A percentile compares a stretch with the other conserved stretches of the same genome.
Conservation (phyloP, 2,329 filamentous ascomycete species). For the Pyrenochaeta sp. region DNA sequence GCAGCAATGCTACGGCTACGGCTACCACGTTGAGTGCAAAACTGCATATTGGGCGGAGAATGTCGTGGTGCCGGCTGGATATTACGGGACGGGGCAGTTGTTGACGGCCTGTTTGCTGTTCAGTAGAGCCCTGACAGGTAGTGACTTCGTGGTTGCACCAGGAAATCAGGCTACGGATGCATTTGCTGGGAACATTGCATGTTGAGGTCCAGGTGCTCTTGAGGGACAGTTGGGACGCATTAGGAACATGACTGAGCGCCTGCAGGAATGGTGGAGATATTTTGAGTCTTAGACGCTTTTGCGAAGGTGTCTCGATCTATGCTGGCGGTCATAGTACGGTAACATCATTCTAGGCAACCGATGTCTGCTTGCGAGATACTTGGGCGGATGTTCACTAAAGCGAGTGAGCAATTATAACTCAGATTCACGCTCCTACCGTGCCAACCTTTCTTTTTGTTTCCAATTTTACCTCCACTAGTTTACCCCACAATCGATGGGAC, state of each 20-base stretch:
- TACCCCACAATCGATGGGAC: background rate
- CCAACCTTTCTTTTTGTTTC: background rate
- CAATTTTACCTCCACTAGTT: background rate
- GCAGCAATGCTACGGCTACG: constrained; percentile 54
- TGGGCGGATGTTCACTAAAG: no score
- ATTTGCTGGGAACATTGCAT: constrained; percentile 45
- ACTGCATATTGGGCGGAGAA: constrained; percentile 49
- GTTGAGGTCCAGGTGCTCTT: constrained; percentile 17
- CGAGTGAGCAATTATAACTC: background rate
- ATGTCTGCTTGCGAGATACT: no score
- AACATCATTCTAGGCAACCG: no score
- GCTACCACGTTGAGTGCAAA: constrained; percentile 46
- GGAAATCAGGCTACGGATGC: constrained; percentile 41
- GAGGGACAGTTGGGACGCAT: background rate
- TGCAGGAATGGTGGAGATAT: no score
- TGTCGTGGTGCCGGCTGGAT: constrained; percentile 46
- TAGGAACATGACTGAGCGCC: no score
- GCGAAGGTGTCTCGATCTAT: no score
- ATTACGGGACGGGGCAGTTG: constrained; percentile 42
- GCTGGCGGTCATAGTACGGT: no score
- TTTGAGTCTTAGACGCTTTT: no score
- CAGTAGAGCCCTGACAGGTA: constrained; percentile 28
- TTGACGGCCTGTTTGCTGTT: constrained; percentile 50
- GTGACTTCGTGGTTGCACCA: constrained; percentile 41
- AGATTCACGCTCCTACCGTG: no score